Conservation (phyloP, 345 rosid species). For the Gossypium ekmanianum region DNA sequence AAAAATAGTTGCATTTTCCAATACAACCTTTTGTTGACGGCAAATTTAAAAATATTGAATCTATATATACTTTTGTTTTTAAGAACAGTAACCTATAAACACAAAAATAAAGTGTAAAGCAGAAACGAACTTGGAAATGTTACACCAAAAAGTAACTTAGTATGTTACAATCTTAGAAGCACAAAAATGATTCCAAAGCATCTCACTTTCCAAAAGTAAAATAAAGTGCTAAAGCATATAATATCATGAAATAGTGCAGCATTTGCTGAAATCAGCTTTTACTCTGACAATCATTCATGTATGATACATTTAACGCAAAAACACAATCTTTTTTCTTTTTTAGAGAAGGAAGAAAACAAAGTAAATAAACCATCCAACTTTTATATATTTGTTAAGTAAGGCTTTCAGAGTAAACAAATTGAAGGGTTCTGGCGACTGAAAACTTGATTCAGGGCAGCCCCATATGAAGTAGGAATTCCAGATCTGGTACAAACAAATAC, state of each 20-base stretch:
- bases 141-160: neutral
- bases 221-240: neutral
- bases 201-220: neutral
- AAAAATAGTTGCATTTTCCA: too few species aligned
- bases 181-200: slow-evolving; percentile 8
- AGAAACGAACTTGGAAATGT: too few species aligned
- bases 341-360: too few species aligned
- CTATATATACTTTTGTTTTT: neutral
- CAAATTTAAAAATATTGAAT: neutral
- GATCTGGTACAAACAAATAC: neutral
- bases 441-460: neutral
- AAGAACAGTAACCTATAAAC: neutral
- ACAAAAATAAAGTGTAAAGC: neutral
- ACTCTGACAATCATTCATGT: neutral
- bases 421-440: neutral
- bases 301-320: neutral
- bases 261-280: slow-evolving; percentile 2
- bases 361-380: neutral
- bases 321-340: too few species aligned
- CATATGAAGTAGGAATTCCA: neutral
- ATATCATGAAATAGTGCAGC: neutral
- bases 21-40: neutral
- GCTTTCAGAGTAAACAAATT: slow-evolving; percentile 2
- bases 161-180: neutral
- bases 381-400: neutral